Base-by-base conservation (phyloP, 2,329 filamentous ascomycete species). In the Bisporella sp. region DNA sequence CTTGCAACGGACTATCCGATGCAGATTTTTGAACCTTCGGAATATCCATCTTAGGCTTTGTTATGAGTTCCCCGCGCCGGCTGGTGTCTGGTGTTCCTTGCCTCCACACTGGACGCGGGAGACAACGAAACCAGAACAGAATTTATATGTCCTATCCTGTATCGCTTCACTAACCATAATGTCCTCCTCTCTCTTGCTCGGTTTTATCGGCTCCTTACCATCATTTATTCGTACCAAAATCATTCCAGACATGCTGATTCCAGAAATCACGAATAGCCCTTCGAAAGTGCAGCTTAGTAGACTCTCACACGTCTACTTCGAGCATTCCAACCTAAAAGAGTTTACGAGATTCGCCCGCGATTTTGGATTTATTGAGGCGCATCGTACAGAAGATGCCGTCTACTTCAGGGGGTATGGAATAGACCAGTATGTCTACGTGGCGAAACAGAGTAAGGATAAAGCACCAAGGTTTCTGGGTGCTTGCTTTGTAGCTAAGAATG, bases 281-380 rank as follows among this genome's bases (percentile, higher is more conserved):
- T 32, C 42, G 6, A 66, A 66, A 49, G 48, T 68, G n/a, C 57
- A 63, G 40, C 55, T 68, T 2, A 45, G 47, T 9, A 57, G 61
- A 35, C 54, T 68, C 5, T 57, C 48, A 6, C 59, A 67, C 46
- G 60, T 67, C 30, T 61, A 61, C 41, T 67, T 63, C 42, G 58
- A 63, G 41, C 66, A 68, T 48, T 48, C 52, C 11, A 56, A 65
- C 43, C 48, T 68, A 1, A 51, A 64, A 2, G 51, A 50, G 21
- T 61, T 64, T 28, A 31, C 52, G 8, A 48, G 41, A 5, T 69
- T 69, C 31, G 59, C 62, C 1, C 37, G 47, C 0, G 66, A 67
- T 45, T 68, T 68, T 48, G 66, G 67, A 7, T 59, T 68, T 5
- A 48, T 59, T 1, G 55, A 62, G 44, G 62, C 54, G 6, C 46